Percentiles rank a stretch among this genome's conserved stretches.
Conservation (phyloP, 2,329 filamentous ascomycete species). For the Diplocarpon mali region DNA sequence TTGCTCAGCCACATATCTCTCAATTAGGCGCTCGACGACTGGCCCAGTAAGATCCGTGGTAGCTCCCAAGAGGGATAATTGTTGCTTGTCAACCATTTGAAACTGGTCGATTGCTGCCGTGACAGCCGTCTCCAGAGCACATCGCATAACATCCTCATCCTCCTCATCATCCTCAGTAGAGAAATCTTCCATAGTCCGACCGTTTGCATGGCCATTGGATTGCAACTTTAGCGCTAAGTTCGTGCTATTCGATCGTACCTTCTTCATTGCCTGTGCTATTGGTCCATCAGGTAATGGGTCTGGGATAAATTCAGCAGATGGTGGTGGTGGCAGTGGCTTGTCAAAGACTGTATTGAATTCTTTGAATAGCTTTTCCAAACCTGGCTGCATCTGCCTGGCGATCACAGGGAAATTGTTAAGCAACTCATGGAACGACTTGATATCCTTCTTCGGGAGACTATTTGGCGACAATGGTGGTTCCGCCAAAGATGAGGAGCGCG, state of each 20-base stretch:
- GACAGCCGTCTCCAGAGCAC: constrained; percentile 81
- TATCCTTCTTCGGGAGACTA: constrained; percentile 66
- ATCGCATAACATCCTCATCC: constrained; percentile 83
- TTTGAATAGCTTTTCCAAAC: constrained; percentile 77
- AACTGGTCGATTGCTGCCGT: constrained; percentile 92
- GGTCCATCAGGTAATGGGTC: constrained; percentile 48
- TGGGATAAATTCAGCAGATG: constrained; percentile 46
- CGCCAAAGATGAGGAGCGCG: constrained; percentile 9
- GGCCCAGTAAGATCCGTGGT: constrained; percentile 91
- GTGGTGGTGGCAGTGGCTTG: constrained; percentile 69
- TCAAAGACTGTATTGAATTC: constrained; percentile 83
- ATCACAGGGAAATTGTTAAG: constrained; percentile 92
- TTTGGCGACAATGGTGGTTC: constrained; percentile 14
- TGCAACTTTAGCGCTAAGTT: constrained; percentile 22
- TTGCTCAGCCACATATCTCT: constrained; percentile 88
- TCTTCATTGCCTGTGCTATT: constrained; percentile 42
- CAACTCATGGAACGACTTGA: constrained; percentile 82
- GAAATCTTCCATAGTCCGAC: constrained; percentile 43
- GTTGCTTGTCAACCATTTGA: constrained; percentile 89
- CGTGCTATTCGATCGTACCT: constrained; percentile 41
- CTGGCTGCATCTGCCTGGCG: constrained; percentile 87
- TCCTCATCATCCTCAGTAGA: constrained; percentile 87
- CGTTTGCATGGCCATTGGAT: constrained; percentile 29
- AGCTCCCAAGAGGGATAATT: constrained; percentile 79
- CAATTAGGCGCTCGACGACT: constrained; percentile 84